phyloP scores from a whole-genome alignment of 768 basidiomycete species.

The Dentipellis sp. region DNA sequence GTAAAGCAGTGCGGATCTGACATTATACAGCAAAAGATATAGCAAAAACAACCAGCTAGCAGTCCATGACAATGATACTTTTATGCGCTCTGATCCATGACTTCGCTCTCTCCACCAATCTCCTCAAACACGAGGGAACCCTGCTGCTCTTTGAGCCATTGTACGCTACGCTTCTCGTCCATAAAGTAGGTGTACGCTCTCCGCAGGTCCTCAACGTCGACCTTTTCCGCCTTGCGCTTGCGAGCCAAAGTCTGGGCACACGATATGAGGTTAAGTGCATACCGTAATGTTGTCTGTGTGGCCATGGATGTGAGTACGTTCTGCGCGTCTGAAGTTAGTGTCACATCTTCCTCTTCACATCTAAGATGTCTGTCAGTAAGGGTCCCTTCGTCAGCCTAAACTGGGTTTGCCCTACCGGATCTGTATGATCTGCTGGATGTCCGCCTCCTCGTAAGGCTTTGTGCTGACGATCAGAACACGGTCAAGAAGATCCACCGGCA shows the following conservation, averaged over 20 bases:
- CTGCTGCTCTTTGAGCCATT: slow-evolving; percentile 85
- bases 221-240: slow-evolving; percentile 71
- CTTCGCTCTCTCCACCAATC: slow-evolving; percentile 29
- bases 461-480: slow-evolving; percentile 95
- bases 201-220: slow-evolving; percentile 80
- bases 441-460: slow-evolving; percentile 71
- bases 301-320: slow-evolving; percentile 87
- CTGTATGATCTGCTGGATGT: slow-evolving; percentile 85
- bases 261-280: slow-evolving; percentile 91
- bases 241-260: slow-evolving; percentile 81
- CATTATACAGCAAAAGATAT: background rate
- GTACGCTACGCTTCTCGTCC: slow-evolving; percentile 87
- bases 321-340: slow-evolving; percentile 61
- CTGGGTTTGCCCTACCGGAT: slow-evolving; percentile 53
- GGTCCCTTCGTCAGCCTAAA: background rate
- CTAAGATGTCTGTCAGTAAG: slow-evolving; percentile 25
- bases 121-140: slow-evolving; percentile 70
- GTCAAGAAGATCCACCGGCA: slow-evolving; percentile 91
- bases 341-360: slow-evolving; percentile 93
- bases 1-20: background rate
- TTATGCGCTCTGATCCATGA: slow-evolving; percentile 28
- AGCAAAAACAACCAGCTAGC: background rate
- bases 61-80: background rate
- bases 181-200: slow-evolving; percentile 85
- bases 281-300: slow-evolving; percentile 81